phyloP scores from a whole-genome alignment of 2,329 filamentous ascomycete species.

The Ceratocystis variospora region DNA sequence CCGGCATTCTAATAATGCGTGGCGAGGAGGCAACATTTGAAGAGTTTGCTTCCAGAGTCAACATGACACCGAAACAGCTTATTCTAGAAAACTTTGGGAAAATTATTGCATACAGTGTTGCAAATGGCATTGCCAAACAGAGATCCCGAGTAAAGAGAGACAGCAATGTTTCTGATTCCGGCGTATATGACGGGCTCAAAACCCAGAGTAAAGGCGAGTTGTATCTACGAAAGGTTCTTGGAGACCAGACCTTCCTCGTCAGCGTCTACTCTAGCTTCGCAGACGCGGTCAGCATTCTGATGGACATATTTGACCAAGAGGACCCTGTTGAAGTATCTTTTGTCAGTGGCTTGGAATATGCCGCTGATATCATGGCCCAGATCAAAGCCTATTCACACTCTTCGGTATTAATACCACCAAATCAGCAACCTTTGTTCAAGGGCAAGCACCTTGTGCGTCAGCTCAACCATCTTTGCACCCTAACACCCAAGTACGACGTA shows the following conservation, averaged over 20 bases:
- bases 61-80: conserved; percentile 40
- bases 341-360: conserved; percentile 43
- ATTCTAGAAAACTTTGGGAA: conserved; percentile 60
- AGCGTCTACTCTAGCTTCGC: conserved; percentile 58
- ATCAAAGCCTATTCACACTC: conserved; percentile 61
- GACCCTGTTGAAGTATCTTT: conserved; percentile 57
- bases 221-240: conserved; percentile 41
- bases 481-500: conserved; percentile 48
- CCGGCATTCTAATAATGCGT: conserved; percentile 72
- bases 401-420: conserved; percentile 49
- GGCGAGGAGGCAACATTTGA: conserved; percentile 50
- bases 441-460: conserved; percentile 63
- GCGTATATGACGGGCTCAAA: neutral
- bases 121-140: conserved; percentile 33
- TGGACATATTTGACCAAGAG: conserved; percentile 66
- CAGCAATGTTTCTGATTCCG: neutral
- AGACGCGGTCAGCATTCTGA: conserved; percentile 61
- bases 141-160: conserved; percentile 5
- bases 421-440: conserved; percentile 77
- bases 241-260: conserved; percentile 48
- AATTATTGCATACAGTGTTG: conserved; percentile 69
- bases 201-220: conserved; percentile 15
- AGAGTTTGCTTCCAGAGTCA: conserved; percentile 46
- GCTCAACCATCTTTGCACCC: conserved; percentile 62
- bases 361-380: conserved; percentile 48